A percentile compares a stretch with the other conserved stretches of the same genome.
These are phyloP conservation scores for Podospora tetraspora DNA, from an alignment of 495 filamentous ascomycete genomes.

Conservation along the genomic window DNA sequence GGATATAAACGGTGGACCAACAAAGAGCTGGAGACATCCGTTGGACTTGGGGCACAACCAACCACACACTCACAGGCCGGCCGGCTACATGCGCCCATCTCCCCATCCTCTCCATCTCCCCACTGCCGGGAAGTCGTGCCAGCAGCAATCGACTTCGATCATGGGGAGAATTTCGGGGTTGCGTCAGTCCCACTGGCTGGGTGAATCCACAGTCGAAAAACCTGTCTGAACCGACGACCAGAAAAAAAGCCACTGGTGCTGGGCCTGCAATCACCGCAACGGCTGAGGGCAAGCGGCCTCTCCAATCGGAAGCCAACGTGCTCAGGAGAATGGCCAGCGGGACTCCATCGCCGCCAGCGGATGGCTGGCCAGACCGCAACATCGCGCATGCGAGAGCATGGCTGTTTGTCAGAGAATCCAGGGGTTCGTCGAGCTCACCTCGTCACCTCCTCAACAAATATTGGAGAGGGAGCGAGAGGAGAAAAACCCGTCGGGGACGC, in stretches of 20 bases:
- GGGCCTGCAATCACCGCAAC: neutral
- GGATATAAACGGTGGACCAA: neutral
- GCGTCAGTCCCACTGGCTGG: neutral
- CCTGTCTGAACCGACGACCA: neutral
- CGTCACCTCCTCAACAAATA: neutral
- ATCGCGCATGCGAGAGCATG: neutral
- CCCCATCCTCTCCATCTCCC: neutral
- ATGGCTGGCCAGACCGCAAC: neutral
- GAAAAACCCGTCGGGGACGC: slow-evolving; percentile 1
- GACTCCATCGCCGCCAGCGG: neutral
- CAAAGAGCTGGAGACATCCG: neutral
- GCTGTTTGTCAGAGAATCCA: slow-evolving; percentile 1
- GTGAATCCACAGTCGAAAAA: neutral
- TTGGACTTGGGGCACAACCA: neutral
- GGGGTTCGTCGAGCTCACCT: neutral
- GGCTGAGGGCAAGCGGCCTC: neutral
- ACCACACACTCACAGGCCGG: neutral
- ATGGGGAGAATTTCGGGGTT: neutral
- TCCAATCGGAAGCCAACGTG: neutral
- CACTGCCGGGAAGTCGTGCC: neutral
- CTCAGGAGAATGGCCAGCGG: neutral
- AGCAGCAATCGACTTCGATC: neutral
- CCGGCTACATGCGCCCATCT: neutral
- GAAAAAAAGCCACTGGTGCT: neutral
- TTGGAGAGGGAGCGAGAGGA: neutral